Evolutionary conservation across 495 filamentous ascomycete genomes (phyloP).

Genomic region (Podospora sp.): DNA sequence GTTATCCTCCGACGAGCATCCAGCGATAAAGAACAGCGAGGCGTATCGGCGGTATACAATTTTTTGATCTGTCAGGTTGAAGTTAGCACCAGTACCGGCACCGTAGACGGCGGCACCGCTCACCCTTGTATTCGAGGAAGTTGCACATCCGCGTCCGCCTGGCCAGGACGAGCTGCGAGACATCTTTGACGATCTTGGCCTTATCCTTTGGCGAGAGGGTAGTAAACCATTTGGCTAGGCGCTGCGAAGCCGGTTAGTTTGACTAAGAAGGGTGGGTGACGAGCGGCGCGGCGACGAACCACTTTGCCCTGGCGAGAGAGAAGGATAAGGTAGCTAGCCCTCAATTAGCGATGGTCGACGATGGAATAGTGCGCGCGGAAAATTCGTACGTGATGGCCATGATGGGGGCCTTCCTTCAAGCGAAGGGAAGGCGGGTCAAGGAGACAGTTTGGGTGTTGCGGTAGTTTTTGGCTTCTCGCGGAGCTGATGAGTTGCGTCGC

Average conservation of each 20-base stretch:
- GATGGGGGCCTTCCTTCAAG: constrained; percentile 40
- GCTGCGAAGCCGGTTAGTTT: constrained; percentile 57
- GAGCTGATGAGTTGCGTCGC: constrained; percentile 2
- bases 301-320: constrained; percentile 99
- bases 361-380: not conserved
- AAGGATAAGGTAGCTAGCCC: constrained; percentile 86
- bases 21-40: constrained; percentile 98
- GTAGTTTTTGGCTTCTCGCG: constrained; percentile 2
- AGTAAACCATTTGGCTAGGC: constrained; percentile 99
- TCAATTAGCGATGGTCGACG: constrained; percentile 20
- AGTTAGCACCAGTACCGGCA: constrained; percentile 17
- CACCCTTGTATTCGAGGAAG: constrained; percentile 99
- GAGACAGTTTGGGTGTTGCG: constrained; percentile 25
- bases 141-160: constrained; percentile 98
- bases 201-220: constrained; percentile 98
- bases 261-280: constrained; percentile 22
- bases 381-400: constrained; percentile 53
- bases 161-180: constrained; percentile 95
- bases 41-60: constrained; percentile 98
- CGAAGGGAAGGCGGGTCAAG: constrained; percentile 2
- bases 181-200: constrained; percentile 99
- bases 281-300: constrained; percentile 61
- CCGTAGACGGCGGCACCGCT: not conserved
- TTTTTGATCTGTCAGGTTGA: constrained; percentile 72
- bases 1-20: constrained; percentile 92